These are phyloP conservation scores for Colletotrichum cereale DNA, from an alignment of 2,329 filamentous ascomycete species.

Conservation along the genomic window DNA sequence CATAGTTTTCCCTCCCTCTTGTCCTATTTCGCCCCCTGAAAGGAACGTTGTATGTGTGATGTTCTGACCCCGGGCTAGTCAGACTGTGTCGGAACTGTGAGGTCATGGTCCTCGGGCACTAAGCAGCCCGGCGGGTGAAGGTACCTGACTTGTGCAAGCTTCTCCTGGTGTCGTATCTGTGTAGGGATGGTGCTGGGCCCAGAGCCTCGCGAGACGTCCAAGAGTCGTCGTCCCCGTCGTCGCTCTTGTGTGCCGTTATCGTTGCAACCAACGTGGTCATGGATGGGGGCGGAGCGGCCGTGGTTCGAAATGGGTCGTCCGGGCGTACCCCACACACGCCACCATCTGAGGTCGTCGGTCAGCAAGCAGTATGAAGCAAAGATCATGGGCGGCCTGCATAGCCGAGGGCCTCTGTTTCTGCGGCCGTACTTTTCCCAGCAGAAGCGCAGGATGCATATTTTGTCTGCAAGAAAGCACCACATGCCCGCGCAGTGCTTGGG, in stretches of 20 bases:
- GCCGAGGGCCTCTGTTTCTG: conserved; percentile 54
- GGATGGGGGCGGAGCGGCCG: neutral
- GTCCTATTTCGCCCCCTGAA: neutral
- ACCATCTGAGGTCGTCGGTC: conserved; percentile 34
- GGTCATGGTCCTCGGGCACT: conserved; percentile 10
- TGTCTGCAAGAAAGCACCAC: conserved; percentile 33
- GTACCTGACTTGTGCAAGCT: conserved; percentile 2
- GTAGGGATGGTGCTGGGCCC: neutral
- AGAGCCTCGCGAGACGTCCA: conserved; percentile 1
- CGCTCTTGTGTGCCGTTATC: neutral
- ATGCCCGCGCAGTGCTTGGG: conserved; percentile 18
- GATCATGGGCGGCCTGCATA: conserved; percentile 50
- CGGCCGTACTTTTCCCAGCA: conserved; percentile 44
- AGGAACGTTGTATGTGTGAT: conserved; percentile 10
- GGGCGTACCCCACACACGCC: conserved; percentile 34
- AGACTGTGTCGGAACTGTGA: neutral
- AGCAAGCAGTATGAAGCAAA: conserved; percentile 18
- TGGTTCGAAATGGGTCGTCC: conserved; percentile 8
- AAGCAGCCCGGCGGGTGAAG: neutral
- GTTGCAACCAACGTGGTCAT: conserved; percentile 4
- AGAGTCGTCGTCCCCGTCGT: neutral
- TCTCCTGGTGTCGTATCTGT: neutral
- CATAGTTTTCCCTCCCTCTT: conserved; percentile 1
- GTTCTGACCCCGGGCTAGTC: conserved; percentile 2
- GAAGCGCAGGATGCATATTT: conserved; percentile 41